Evolutionary conservation across 1,284 basidiomycete species (phyloP).

Genomic region (Leccinum angustisporum): DNA sequence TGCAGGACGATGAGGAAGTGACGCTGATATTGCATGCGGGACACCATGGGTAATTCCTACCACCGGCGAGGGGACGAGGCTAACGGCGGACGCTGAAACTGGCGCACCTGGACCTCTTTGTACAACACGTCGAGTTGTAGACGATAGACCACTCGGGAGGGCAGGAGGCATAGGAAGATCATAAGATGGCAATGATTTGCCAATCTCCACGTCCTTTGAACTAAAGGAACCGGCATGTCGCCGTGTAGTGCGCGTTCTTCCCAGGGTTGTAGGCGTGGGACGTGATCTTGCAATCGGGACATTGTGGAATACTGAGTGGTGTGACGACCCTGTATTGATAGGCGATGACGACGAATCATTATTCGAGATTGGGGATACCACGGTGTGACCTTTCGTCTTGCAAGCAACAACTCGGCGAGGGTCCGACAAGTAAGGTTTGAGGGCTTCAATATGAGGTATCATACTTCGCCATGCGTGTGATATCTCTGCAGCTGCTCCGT

Average conservation of each 20-base stretch:
- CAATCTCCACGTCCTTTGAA: constrained; percentile 86
- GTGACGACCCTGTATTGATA: constrained; percentile 23
- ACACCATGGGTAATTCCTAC: constrained; percentile 9
- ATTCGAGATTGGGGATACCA: constrained; percentile 9
- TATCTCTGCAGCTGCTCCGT: constrained; percentile 89
- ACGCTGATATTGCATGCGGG: constrained; percentile 15
- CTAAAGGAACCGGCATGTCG: constrained; percentile 93
- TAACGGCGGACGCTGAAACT: constrained; percentile 26
- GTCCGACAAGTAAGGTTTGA: constrained; percentile 64
- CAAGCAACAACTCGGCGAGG: constrained; percentile 35
- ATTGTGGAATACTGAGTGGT: constrained; percentile 28
- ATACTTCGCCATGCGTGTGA: constrained; percentile 84
- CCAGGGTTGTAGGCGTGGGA: constrained; percentile 24
- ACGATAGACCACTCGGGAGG: constrained; percentile 38
- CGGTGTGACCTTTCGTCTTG: constrained; percentile 28
- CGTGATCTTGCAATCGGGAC: constrained; percentile 42
- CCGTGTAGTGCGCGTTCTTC: constrained; percentile 53
- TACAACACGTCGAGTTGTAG: constrained; percentile 48
- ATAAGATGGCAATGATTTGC: constrained; percentile 74
- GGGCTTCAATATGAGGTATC: constrained; percentile 68
- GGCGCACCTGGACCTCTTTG: constrained; percentile 39
- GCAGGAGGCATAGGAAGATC: constrained; percentile 38
- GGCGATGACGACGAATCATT: constrained; percentile 23
- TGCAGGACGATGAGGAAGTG: constrained; percentile 15
- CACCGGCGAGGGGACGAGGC: constrained; percentile 15